Conservation (phyloP, 1,284 basidiomycete genomes). For the Wallemia ichthyophaga region DNA sequence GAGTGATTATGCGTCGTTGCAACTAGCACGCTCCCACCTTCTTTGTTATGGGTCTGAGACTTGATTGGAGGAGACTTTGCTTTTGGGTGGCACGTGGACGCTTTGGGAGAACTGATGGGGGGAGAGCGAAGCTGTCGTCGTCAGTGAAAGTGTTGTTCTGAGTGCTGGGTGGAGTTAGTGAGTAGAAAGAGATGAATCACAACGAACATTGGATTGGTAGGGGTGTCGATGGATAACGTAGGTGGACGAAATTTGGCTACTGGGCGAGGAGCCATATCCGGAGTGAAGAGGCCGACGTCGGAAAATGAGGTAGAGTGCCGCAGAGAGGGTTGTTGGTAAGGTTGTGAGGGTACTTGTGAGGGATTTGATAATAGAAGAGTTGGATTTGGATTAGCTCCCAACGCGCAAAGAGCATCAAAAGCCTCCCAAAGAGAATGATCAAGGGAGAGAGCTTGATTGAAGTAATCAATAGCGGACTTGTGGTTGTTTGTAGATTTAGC, state of each 20-base stretch:
- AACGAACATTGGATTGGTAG: neutral
- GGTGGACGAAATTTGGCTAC: neutral
- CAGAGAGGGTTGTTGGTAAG: constrained; percentile 2
- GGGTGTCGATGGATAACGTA: neutral
- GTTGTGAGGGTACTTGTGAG: constrained; percentile 4
- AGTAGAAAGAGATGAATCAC: neutral
- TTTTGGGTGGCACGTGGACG: neutral
- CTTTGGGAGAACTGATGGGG: neutral
- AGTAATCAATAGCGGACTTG: constrained; percentile 20
- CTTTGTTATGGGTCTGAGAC: neutral
- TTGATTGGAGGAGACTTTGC: neutral
- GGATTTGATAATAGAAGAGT: neutral
- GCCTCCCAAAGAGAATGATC: constrained; percentile 80
- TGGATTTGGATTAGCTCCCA: constrained; percentile 23
- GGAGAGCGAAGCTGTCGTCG: neutral
- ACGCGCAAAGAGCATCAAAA: constrained; percentile 53
- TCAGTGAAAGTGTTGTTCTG: neutral
- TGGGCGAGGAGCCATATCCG: neutral
- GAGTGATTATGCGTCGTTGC: neutral
- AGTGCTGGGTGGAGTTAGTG: neutral
- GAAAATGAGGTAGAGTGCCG: neutral
- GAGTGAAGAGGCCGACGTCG: neutral
- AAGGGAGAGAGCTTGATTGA: constrained; percentile 34
- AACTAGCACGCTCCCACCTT: neutral
- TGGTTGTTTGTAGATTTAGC: neutral